phyloP scores from a whole-genome alignment of 768 basidiomycete species.

The Termitomyces bulborhizus region DNA sequence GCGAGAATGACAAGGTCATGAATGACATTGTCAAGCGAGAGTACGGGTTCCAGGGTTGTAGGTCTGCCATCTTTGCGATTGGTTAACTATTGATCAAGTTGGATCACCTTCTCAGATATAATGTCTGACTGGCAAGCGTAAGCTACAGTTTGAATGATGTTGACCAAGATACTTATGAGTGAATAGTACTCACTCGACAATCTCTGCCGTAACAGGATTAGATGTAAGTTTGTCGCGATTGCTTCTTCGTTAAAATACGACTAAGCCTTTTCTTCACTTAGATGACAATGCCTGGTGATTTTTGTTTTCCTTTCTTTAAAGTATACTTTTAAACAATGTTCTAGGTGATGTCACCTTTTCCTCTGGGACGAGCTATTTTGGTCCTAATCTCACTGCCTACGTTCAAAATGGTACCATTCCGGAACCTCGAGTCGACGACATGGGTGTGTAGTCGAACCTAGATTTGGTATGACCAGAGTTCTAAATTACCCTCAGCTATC shows the following conservation, averaged over 20 bases:
- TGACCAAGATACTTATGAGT: neutral
- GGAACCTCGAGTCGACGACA: conserved; percentile 62
- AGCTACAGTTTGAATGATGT: conserved; percentile 9
- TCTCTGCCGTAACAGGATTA: conserved; percentile 52
- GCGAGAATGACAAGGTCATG: conserved; percentile 64
- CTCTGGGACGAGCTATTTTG: conserved; percentile 54
- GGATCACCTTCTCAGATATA: conserved; percentile 31
- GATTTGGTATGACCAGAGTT: neutral
- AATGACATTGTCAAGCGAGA: conserved; percentile 75
- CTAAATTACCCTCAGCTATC: conserved; percentile 36
- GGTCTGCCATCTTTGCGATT: conserved; percentile 12
- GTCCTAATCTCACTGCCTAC: conserved; percentile 58
- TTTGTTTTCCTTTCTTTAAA: too few relatives aligned
- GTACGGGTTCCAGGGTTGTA: conserved; percentile 71
- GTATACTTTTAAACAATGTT: neutral
- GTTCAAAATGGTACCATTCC: conserved; percentile 73
- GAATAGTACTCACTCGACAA: conserved; percentile 48
- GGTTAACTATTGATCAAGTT: neutral
- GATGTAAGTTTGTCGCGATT: conserved; percentile 39
- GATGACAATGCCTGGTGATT: conserved; percentile 66
- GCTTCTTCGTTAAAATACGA: neutral
- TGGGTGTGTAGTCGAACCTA: conserved; percentile 40
- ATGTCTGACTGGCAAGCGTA: conserved; percentile 74
- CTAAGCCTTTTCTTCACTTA: conserved; percentile 16
- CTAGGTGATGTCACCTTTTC: conserved; percentile 35